phyloP scores from a whole-genome alignment of 2,329 filamentous ascomycete genomes.

The Claviceps sp. region DNA sequence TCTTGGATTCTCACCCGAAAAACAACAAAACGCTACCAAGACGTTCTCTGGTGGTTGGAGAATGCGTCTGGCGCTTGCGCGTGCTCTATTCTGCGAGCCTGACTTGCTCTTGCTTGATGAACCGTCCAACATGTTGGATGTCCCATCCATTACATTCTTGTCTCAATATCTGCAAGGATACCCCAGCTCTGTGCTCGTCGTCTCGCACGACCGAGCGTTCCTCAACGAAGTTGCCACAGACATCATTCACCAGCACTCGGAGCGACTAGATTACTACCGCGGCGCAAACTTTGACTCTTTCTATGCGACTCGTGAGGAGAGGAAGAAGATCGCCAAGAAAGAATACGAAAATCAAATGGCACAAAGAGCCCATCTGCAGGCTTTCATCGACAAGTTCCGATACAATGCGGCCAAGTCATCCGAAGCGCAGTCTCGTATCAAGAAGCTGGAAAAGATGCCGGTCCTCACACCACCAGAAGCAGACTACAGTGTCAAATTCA shows the following conservation, averaged over 20 bases:
- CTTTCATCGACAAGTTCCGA: conserved; percentile 98
- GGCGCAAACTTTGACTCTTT: conserved; percentile 94
- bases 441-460: conserved; percentile 97
- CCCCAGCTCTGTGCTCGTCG: conserved; percentile 87
- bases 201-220: conserved; percentile 98
- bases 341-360: conserved; percentile 99
- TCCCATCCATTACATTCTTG: conserved; percentile 97
- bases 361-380: conserved; percentile 81
- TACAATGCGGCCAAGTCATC: conserved; percentile 99
- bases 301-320: conserved; percentile 94
- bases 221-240: conserved; percentile 98
- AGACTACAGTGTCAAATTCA: conserved; percentile 94
- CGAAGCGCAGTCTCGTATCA: conserved; percentile 95
- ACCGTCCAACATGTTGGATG: conserved; percentile 99
- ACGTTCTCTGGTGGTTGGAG: conserved; percentile 99
- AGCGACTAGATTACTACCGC: conserved; percentile 96
- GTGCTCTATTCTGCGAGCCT: conserved; percentile 95
- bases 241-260: conserved; percentile 96
- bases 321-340: conserved; percentile 88
- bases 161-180: conserved; percentile 90
- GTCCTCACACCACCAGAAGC: conserved; percentile 78
- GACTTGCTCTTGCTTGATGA: conserved; percentile 93
- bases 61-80: conserved; percentile 88
- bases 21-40: conserved; percentile 86
- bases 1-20: conserved; percentile 88